phyloP scores from a whole-genome alignment of 2,329 filamentous ascomycete genomes.

The Coniosporium tulheliwenetii region DNA sequence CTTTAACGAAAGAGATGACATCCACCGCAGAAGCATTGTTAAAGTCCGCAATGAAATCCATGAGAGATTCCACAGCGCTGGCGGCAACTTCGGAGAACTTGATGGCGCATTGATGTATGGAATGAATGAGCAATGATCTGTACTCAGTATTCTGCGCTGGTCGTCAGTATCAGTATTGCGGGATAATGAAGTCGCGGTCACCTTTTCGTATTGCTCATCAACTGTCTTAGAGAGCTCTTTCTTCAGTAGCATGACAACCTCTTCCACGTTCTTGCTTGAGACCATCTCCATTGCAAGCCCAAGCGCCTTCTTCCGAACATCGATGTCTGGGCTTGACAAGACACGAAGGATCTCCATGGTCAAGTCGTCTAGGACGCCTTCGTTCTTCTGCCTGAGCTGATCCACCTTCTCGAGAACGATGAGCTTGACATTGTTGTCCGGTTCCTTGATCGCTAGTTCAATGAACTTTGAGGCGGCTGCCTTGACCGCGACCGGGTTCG shows the following conservation, averaged over 20 bases:
- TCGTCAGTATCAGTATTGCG: constrained; percentile 7
- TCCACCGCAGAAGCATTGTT: constrained; percentile 95
- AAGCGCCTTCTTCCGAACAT: constrained; percentile 84
- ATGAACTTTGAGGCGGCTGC: constrained; percentile 93
- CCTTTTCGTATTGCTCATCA: constrained; percentile 95
- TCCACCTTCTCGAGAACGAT: constrained; percentile 94
- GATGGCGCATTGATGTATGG: constrained; percentile 96
- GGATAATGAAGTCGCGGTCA: constrained; percentile 9
- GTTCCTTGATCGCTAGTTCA: constrained; percentile 90
- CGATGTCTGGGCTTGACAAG: constrained; percentile 86
- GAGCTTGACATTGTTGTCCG: constrained; percentile 98
- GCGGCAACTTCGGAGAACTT: constrained; percentile 97
- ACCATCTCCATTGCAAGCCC: constrained; percentile 92
- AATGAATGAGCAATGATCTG: constrained; percentile 85
- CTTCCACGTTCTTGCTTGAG: constrained; percentile 95
- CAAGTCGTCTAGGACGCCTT: constrained; percentile 81
- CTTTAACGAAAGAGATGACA: constrained; percentile 97
- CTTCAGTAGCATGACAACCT: constrained; percentile 89
- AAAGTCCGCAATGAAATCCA: constrained; percentile 98
- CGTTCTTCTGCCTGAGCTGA: constrained; percentile 71
- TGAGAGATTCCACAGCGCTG: constrained; percentile 88
- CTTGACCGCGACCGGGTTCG: constrained; percentile 94
- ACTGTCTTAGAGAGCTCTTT: constrained; percentile 97
- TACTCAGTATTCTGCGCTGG: constrained; percentile 61
- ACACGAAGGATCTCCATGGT: constrained; percentile 96